Percentiles rank a stretch among this genome's conserved stretches.
These are phyloP conservation scores for Bathelium albidoporum DNA, from an alignment of 495 filamentous ascomycete genomes.

Conservation along the genomic window DNA sequence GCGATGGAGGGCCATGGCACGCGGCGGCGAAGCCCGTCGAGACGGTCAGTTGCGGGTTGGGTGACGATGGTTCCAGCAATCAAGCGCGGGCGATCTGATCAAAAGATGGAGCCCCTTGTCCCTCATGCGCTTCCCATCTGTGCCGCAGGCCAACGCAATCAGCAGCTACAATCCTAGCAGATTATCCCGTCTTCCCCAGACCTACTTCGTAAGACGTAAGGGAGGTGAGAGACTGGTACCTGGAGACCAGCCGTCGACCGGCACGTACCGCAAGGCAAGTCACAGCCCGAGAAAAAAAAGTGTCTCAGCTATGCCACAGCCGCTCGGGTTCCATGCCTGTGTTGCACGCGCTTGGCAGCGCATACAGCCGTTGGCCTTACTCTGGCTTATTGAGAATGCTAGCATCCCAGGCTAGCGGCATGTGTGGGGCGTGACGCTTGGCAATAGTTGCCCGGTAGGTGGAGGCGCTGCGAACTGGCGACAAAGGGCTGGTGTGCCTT, in stretches of 20 bases:
- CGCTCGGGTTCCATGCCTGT: background rate
- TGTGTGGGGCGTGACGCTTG: background rate
- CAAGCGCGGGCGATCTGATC: constrained; percentile 2
- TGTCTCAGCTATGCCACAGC: constrained; percentile 2
- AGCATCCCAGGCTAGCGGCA: background rate
- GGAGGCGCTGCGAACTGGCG: background rate
- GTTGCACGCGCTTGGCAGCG: background rate
- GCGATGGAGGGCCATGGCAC: background rate
- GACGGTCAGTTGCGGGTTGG: background rate
- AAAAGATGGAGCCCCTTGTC: background rate
- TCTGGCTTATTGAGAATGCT: background rate
- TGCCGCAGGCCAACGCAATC: constrained; percentile 2
- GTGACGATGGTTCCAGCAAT: background rate
- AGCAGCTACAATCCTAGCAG: background rate
- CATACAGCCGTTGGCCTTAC: background rate
- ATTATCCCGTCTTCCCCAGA: constrained; percentile 1
- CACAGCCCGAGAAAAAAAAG: background rate
- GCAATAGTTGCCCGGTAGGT: background rate
- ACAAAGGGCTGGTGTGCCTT: background rate
- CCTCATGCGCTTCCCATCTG: background rate
- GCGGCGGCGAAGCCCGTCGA: background rate
- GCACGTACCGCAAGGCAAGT: background rate
- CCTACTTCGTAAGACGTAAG: background rate
- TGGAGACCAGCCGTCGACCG: background rate
- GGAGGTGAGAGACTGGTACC: background rate